A percentile compares a stretch with the other conserved stretches of the same genome.
phyloP scores from a whole-genome alignment of 768 basidiomycete genomes.

The Lactifluus volemus region DNA sequence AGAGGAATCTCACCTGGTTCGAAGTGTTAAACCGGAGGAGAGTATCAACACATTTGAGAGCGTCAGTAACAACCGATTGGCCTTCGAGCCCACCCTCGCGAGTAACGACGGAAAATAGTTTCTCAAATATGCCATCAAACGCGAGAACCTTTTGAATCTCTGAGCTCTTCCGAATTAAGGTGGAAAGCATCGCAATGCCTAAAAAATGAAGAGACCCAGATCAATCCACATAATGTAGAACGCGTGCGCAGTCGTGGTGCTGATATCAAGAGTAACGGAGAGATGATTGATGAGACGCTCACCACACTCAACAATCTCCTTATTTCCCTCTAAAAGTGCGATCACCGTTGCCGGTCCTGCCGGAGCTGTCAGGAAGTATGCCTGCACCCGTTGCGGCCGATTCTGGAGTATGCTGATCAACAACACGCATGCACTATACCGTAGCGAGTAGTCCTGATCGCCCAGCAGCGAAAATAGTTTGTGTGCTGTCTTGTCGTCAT shows the following conservation, averaged over 20 bases:
- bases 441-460: slow-evolving; percentile 73
- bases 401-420: slow-evolving; percentile 75
- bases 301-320: slow-evolving; percentile 89
- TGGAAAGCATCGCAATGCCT: slow-evolving; percentile 77
- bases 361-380: slow-evolving; percentile 83
- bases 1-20: slow-evolving; percentile 61
- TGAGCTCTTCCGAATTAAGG: slow-evolving; percentile 74
- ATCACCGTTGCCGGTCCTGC: slow-evolving; percentile 69
- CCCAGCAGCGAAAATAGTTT: slow-evolving; percentile 68
- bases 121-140: slow-evolving; percentile 96
- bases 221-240: background rate
- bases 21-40: slow-evolving; percentile 88
- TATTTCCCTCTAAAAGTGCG: slow-evolving; percentile 69
- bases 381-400: slow-evolving; percentile 72
- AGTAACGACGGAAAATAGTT: slow-evolving; percentile 79
- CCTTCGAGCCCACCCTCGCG: slow-evolving; percentile 91
- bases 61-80: slow-evolving; percentile 76
- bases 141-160: slow-evolving; percentile 96
- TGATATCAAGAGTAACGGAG: background rate
- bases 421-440: slow-evolving; percentile 77
- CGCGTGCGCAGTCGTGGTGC: background rate
- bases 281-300: slow-evolving; percentile 22
- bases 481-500: slow-evolving; percentile 62
- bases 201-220: slow-evolving; percentile 31
- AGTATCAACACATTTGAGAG: slow-evolving; percentile 78